Evolutionary conservation across 169 alveolate species (phyloP), one percentile per base, ranked within the genome.

Genomic region (Plasmodium cynomolgi): DNA sequence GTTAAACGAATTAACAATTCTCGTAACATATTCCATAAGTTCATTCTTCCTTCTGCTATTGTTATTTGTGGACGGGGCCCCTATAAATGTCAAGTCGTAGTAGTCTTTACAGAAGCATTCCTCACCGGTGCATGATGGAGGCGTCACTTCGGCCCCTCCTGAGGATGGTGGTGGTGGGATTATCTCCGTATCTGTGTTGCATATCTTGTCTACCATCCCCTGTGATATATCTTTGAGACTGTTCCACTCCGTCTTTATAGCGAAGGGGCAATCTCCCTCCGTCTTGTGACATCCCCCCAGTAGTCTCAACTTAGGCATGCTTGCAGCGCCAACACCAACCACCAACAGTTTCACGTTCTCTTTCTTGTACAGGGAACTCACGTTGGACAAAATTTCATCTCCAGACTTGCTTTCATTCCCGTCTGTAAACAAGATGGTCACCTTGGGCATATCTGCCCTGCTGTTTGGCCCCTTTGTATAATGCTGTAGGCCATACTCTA

Each of bases 261-360:
- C 93, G 68, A 13, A 33, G 56, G 93, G 93, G 11, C 93, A 86
- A 33, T 86, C 73, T 37, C 88, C 93, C 68, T 86, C 81, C 29
- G 93, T 75, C 68, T 86, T 86, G 81, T 86, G 86, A 34, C 93
- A 86, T 33, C 93, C 93, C 7, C 82, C 93, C 20, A 86, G 47
- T 58, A 86, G 81, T 77, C 88, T 34, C 81, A 86, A 77, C 29
- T 86, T 86, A 37, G 56, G 37, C 37, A 86, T 86, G 31, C 72
- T 50, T 29, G 88, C 62, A 9, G 37, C 71, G n/a, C 93, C 93
- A 86, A 86, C 85, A 50, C 93, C 93, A 23, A 86, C 31, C 23
- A 86, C 80, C 68, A 86, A 41, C 39, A 86, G 62, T 29, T 86
- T 86, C 62, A 86, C 93, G 8, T 86, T 74, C 81, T 86, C 93